These are phyloP conservation scores for Scenedesmus sp. DNA, from an alignment of 163 green algal species.

Conservation along the genomic window DNA sequence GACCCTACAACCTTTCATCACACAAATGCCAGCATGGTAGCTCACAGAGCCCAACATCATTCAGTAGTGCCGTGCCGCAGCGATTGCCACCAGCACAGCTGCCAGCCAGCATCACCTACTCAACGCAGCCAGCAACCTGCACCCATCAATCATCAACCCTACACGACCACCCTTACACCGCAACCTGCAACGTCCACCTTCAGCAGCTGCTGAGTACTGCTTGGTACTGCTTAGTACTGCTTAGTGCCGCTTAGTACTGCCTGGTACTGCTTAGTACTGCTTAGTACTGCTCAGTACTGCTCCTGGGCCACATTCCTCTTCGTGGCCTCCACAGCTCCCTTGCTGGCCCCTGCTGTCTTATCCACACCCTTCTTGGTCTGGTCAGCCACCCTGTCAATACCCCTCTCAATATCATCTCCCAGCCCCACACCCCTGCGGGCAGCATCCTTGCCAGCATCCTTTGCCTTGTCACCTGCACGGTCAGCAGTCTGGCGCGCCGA, in stretches of 20 bases:
- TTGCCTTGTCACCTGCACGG: neutral
- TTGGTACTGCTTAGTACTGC: neutral
- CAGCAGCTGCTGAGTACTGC: neutral
- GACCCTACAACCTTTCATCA: no score
- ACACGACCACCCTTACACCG: neutral
- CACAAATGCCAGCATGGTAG: no score
- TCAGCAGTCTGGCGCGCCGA: neutral
- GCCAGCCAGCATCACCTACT: neutral
- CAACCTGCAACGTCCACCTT: neutral
- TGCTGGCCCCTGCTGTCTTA: conserved; percentile 18
- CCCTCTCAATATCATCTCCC: conserved; percentile 27
- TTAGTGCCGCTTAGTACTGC: neutral
- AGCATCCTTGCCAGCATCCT: neutral
- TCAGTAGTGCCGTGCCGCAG: no score
- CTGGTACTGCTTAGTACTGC: neutral
- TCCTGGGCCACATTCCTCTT: conserved; percentile 35
- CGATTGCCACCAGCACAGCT: no score
- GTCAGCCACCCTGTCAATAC: conserved; percentile 34
- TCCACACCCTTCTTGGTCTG: conserved; percentile 45
- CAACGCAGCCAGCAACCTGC: neutral
- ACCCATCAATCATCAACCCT: neutral
- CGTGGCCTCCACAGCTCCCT: conserved; percentile 30
- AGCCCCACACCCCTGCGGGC: neutral
- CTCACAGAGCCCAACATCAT: no score
- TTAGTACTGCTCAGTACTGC: neutral